Evolutionary conservation across 768 basidiomycete genomes (phyloP).

Genomic region (Kondoa malvinella): DNA sequence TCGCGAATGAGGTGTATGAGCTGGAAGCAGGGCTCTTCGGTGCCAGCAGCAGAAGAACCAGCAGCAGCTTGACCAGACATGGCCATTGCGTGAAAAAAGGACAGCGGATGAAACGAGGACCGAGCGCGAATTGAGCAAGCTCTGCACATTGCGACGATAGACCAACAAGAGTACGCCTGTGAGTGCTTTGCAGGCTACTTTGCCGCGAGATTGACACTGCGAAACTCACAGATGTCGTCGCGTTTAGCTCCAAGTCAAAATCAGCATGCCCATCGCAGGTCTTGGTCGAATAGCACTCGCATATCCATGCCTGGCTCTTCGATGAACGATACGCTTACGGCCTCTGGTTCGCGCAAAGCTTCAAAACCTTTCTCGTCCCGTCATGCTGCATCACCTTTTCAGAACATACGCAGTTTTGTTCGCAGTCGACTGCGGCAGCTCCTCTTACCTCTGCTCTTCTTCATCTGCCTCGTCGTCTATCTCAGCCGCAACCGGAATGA

Average conservation of each 20-base stretch:
- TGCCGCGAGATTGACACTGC: too few relatives aligned
- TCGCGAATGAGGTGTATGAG: not conserved
- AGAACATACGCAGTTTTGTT: not conserved
- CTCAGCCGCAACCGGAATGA: not conserved
- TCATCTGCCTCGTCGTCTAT: not conserved
- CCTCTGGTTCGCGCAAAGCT: not conserved
- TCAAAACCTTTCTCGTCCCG: constrained; percentile 1
- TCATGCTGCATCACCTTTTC: too few relatives aligned
- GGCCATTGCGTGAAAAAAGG: too few relatives aligned
- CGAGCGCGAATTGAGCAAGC: too few relatives aligned
- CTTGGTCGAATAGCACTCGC: not conserved
- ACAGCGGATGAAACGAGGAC: too few relatives aligned
- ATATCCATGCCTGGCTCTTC: not conserved
- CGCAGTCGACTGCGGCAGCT: not conserved
- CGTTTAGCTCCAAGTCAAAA: not conserved
- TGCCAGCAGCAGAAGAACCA: not conserved
- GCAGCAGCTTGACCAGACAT: not conserved
- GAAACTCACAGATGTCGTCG: not conserved
- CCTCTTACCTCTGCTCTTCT: not conserved
- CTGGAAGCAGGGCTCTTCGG: not conserved
- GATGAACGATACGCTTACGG: not conserved
- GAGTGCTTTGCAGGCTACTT: too few relatives aligned
- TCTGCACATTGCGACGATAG: too few relatives aligned
- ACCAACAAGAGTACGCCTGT: too few relatives aligned
- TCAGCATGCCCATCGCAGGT: not conserved